Conservation (phyloP, 495 filamentous ascomycete genomes). For the Penicillium simplicissimum region DNA sequence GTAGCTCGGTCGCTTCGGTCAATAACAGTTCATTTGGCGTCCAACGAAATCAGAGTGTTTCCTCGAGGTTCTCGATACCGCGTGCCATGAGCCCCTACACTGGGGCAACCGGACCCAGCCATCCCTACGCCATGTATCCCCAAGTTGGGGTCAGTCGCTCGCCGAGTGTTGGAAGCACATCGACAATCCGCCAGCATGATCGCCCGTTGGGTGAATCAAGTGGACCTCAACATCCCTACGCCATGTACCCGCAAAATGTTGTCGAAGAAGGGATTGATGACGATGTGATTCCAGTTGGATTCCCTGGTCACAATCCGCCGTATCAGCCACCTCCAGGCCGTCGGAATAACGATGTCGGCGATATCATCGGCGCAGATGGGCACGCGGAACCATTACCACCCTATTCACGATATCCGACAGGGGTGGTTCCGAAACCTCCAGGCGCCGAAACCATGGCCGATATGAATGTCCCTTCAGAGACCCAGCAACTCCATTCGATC, state of each 20-base stretch:
- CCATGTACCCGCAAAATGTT: constrained; percentile 79
- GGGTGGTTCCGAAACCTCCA: constrained; percentile 42
- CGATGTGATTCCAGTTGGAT: constrained; percentile 67
- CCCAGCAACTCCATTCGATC: constrained; percentile 21
- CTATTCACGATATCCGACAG: constrained; percentile 78
- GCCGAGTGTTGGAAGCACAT: constrained; percentile 64
- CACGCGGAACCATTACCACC: constrained; percentile 89
- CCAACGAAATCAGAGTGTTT: constrained; percentile 45
- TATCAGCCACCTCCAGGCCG: constrained; percentile 74
- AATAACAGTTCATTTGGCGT: constrained; percentile 35
- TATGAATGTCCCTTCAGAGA: constrained; percentile 25
- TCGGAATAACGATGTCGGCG: constrained; percentile 80
- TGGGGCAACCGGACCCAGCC: constrained; percentile 56
- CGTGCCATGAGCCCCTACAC: constrained; percentile 55
- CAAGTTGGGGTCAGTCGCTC: constrained; percentile 59
- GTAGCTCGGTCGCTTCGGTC: constrained; percentile 37
- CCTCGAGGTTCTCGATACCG: constrained; percentile 45
- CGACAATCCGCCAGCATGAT: constrained; percentile 57
- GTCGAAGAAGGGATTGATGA: constrained; percentile 52
- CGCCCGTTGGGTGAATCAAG: constrained; percentile 60
- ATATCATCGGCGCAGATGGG: constrained; percentile 85
- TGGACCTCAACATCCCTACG: constrained; percentile 85
- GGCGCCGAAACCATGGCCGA: constrained; percentile 28
- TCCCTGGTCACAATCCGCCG: constrained; percentile 61
- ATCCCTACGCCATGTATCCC: constrained; percentile 58